Percentiles rank a stretch among this genome's conserved stretches.
Evolutionary conservation across 768 basidiomycete genomes (phyloP).

Genomic region (Clitopilus passeckerianus): DNA sequence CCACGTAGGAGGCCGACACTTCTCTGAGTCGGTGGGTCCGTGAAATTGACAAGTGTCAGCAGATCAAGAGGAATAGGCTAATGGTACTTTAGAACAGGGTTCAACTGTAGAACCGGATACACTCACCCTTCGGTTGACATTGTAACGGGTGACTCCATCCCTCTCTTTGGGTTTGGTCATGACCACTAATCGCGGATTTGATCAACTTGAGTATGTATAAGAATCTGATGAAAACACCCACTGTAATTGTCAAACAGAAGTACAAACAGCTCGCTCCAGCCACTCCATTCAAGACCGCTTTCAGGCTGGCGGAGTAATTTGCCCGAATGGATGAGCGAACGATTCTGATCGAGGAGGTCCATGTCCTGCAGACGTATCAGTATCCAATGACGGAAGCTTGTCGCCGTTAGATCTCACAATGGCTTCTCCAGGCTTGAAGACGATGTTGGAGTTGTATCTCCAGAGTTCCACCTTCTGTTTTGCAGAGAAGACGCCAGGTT

Average conservation of each 20-base stretch:
- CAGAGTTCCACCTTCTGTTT: constrained; percentile 89
- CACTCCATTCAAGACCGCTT: constrained; percentile 81
- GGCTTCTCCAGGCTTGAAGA: constrained; percentile 74
- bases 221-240: constrained; percentile 30
- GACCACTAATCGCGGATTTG: constrained; percentile 51
- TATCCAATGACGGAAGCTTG: background rate
- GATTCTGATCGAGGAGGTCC: constrained; percentile 79
- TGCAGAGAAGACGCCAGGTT: constrained; percentile 81
- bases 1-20: constrained; percentile 68
- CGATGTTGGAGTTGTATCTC: constrained; percentile 75
- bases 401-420: constrained; percentile 33
- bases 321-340: constrained; percentile 80
- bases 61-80: constrained; percentile 94
- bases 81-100: constrained; percentile 3
- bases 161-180: constrained; percentile 83
- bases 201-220: background rate
- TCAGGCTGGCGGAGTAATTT: constrained; percentile 86
- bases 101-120: background rate
- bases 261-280: constrained; percentile 87
- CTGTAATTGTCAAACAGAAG: constrained; percentile 94
- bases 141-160: constrained; percentile 70
- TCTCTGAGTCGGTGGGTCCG: constrained; percentile 73
- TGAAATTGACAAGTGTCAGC: constrained; percentile 79
- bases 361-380: constrained; percentile 51
- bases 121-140: constrained; percentile 75